Evolutionary conservation across 345 rosid genomes (phyloP), one percentile per base, ranked within the genome.

Genomic region (Eucalyptus regnans): DNA sequence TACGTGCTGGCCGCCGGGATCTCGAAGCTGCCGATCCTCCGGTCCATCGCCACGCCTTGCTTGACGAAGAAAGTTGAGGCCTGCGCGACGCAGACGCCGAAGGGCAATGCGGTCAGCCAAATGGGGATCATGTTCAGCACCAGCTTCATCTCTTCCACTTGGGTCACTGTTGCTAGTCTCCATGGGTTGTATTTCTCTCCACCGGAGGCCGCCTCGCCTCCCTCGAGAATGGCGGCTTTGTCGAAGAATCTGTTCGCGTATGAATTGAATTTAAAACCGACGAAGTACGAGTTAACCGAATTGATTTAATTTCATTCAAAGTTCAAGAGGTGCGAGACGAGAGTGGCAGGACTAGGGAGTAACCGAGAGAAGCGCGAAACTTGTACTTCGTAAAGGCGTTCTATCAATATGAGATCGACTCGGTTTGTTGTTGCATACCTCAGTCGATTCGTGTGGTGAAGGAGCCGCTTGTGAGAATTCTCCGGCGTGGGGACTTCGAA

Each of bases 1-100:
- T 87, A 87, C 87, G 91, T 81, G 33, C 95, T 91, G 52, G 95
- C 93, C 17, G 95, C 92, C 3, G 95, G 97, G 71, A 95, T 90
- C 13, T 86, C 41, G 87, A 96, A 92, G 64, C 76, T 86, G 23
- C 90, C 90, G 9, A 96, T 88, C 31, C 58, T 92, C 87, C 94
- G 87, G 93, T 96, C 89, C 94, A 95, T 91, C 37, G 88, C 84
- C 11, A 92, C 90, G 7, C 89, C 94, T 88, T 94, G 94, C 33
- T 91, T 90, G 68, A 90, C 88, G 56, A 89, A 90, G 88, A 90
- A 90, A 18, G 94, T 88, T 27, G 91, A 12, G 79, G 89, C 25
- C 85, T 92, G 94, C 15, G 89, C 92, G 14, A 88, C 48, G 51
- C 87, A 37, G 4, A 90, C 87, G 33, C 90, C 90, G 33, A 88